Evolutionary conservation across 2,329 filamentous ascomycete genomes (phyloP), one percentile per base, ranked within the genome.

Genomic region (Claviceps digitariae): DNA sequence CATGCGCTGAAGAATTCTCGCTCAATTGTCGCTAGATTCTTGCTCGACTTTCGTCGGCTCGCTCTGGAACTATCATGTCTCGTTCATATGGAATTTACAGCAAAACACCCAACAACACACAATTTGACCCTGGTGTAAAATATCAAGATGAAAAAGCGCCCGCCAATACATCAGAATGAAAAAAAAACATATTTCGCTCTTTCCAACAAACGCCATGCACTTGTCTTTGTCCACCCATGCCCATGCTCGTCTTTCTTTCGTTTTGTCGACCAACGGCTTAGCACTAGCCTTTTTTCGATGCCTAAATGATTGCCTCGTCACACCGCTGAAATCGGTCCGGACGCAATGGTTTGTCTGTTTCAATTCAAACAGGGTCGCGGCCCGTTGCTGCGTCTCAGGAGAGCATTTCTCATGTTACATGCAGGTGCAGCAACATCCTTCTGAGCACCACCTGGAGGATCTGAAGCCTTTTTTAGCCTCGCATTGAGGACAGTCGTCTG

Each of bases 401-500:
- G 9, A 15, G 13, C 17, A 50, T 8, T 15, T 20, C 20, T 21
- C 49, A 21, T 29, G 23, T 55, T 54, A 65, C 62, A 64, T 64
- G 51, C 64, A 57, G 52, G 55, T 59, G 52, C 63, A 65, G 59
- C 66, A 68, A 50, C 66, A 52, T 47, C 50, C 67, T 17, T 66
- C 62, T 3, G 63, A 65, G 52, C 68, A 69, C 68, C 68, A 70
- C 52, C 67, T 60, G 6, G 66, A 63, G 7, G 68, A 70, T 45
- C 58, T 60, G 51, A 64, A 60, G 43, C 59, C 53, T 38, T 58
- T 58, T n/a, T 57, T 59, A 49, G 58, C 60, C 47, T 69, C 67
- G 54, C 68, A 70, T 48, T 66, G 64, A 41, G 65, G 58, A 53
- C 68, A 70, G 38, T 66, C 58, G 23, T 69, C 65, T 2, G 59